Conservation (phyloP, 148 eudicot species). For the Tetragonia tetragonoides region DNA sequence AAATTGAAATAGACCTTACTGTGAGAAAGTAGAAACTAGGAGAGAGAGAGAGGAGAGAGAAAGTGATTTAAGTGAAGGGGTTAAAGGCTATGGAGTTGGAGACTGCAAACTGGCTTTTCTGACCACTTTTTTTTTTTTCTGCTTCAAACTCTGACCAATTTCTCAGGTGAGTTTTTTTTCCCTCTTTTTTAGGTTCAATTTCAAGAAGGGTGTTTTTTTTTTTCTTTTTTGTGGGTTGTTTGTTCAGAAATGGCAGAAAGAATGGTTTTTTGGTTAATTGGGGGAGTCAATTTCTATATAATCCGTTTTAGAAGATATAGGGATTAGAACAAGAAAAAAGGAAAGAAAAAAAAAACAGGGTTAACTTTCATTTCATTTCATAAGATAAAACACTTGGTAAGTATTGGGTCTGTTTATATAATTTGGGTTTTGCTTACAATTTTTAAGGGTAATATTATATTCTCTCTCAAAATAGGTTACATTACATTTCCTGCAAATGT, state of each 20-base stretch:
- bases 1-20: background rate
- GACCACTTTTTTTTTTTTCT: slow-evolving; percentile 17
- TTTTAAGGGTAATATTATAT: background rate
- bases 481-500: background rate
- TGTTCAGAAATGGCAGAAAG: slow-evolving; percentile 2
- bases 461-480: background rate
- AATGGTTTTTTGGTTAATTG: background rate
- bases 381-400: background rate
- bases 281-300: background rate
- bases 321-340: background rate
- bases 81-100: slow-evolving; percentile 16
- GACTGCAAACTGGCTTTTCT: slow-evolving; percentile 23
- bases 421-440: no score
- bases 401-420: no score
- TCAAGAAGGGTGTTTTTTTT: background rate
- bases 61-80: background rate
- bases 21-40: background rate
- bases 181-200: no score
- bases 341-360: background rate
- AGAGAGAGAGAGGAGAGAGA: background rate
- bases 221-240: slow-evolving; percentile 10
- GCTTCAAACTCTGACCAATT: slow-evolving; percentile 15
- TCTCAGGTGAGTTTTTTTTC: slow-evolving; percentile 12
- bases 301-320: background rate
- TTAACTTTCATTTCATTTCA: no score